Percentiles rank a stretch among this genome's conserved stretches.
Evolutionary conservation across 192 early-diverging fungal genomes (phyloP).

Genomic region (Rhizophagus clarus): DNA sequence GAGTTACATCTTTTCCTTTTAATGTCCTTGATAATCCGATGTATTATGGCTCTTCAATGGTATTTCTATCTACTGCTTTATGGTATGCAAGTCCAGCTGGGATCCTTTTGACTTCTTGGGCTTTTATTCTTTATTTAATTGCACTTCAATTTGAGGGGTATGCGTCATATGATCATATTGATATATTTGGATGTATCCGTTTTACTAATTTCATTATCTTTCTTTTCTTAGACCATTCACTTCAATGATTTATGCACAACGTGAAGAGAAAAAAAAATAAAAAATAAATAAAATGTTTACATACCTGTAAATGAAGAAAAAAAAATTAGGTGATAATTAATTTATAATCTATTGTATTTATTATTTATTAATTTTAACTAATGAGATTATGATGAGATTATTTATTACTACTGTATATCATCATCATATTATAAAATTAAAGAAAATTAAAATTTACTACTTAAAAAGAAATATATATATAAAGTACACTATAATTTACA

Average conservation of each 20-base stretch:
- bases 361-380: no score
- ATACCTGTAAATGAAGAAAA: not conserved
- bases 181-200: not conserved
- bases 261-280: conserved; percentile 33
- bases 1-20: conserved; percentile 90
- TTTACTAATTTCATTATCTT: not conserved
- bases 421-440: no score
- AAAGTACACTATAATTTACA: not conserved
- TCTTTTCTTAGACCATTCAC: conserved; percentile 70
- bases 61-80: conserved; percentile 81
- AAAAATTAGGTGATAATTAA: no score
- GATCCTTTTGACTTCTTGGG: conserved; percentile 64
- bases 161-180: conserved; percentile 7
- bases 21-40: conserved; percentile 93
- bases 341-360: no score
- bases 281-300: not conserved
- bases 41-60: conserved; percentile 89
- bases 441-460: no score
- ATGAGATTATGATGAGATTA: no score
- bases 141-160: conserved; percentile 83
- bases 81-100: conserved; percentile 79
- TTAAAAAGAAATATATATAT: no score
- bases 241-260: conserved; percentile 72
- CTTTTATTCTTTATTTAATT: conserved; percentile 74
- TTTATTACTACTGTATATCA: no score